Percentiles rank a stretch among this genome's conserved stretches.
These are phyloP conservation scores for Yarrowia alimentaria DNA, from an alignment of 805 yeast species.

Conservation along the genomic window DNA sequence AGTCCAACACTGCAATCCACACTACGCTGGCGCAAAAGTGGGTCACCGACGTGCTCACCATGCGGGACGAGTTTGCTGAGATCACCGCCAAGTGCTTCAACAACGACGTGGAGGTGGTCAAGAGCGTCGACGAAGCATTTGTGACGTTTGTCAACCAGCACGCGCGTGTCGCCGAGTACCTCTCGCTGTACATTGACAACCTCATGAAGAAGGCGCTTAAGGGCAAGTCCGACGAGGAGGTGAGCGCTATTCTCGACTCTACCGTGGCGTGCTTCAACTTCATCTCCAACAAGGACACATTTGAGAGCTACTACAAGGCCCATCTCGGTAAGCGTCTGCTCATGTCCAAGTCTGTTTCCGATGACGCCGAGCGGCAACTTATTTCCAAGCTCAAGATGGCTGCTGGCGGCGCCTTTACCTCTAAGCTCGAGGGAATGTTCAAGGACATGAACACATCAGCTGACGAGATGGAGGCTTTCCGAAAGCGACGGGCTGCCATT, in stretches of 20 bases:
- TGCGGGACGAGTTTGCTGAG: conserved; percentile 51
- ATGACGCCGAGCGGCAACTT: conserved; percentile 67
- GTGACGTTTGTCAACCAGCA: conserved; percentile 58
- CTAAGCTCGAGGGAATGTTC: conserved; percentile 82
- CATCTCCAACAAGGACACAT: conserved; percentile 78
- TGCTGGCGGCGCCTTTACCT: conserved; percentile 74
- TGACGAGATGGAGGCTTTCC: conserved; percentile 48
- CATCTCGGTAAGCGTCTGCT: conserved; percentile 80
- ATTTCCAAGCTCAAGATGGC: conserved; percentile 69
- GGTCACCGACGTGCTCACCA: conserved; percentile 56
- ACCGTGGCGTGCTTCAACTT: conserved; percentile 64
- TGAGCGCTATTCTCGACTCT: conserved; percentile 49
- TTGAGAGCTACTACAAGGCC: conserved; percentile 79
- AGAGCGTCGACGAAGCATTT: conserved; percentile 59
- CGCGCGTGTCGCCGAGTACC: conserved; percentile 50
- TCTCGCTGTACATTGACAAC: conserved; percentile 60
- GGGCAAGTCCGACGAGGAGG: conserved; percentile 48
- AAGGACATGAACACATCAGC: conserved; percentile 66
- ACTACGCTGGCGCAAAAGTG: conserved; percentile 63
- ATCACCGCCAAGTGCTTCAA: conserved; percentile 52
- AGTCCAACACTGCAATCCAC: conserved; percentile 34
- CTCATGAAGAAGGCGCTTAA: conserved; percentile 51
- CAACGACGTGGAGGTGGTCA: conserved; percentile 50
- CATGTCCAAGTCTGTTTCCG: conserved; percentile 47
- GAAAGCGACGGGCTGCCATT: conserved; percentile 30